Conservation (phyloP, 2,329 filamentous ascomycete genomes). For the Westerdykella aurantiaca region DNA sequence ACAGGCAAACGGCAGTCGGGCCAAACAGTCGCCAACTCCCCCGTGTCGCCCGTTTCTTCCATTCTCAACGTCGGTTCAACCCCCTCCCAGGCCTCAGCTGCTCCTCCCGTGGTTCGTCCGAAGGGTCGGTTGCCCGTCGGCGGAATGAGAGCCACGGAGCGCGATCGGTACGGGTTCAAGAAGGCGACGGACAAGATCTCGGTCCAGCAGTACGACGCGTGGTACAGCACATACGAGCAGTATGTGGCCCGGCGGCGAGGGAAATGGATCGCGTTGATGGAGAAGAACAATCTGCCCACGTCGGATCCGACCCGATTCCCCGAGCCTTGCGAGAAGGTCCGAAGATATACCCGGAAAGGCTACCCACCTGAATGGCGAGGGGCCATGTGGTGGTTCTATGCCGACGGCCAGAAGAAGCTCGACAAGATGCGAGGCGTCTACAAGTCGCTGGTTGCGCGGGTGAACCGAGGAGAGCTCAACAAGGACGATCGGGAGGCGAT, state of each 20-base stretch:
- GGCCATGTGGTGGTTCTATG: conserved; percentile 96
- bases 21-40: background rate
- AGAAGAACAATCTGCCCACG: conserved; percentile 67
- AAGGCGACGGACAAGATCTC: conserved; percentile 78
- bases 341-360: conserved; percentile 85
- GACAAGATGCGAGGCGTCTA: conserved; percentile 63
- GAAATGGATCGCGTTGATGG: conserved; percentile 78
- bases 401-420: conserved; percentile 74
- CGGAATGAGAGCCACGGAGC: conserved; percentile 17
- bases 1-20: background rate
- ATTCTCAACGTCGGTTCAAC: background rate
- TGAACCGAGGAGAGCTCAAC: conserved; percentile 57
- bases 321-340: conserved; percentile 72
- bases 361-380: conserved; percentile 91
- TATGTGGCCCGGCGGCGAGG: conserved; percentile 68
- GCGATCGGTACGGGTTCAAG: conserved; percentile 88
- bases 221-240: conserved; percentile 68
- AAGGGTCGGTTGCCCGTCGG: conserved; percentile 22
- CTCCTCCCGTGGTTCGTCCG: too few species aligned
- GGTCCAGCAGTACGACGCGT: conserved; percentile 70
- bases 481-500: conserved; percentile 81
- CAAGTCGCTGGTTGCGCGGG: conserved; percentile 59
- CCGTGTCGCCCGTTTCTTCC: background rate
- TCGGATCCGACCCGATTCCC: conserved; percentile 73
- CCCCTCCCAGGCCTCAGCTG: background rate